phyloP scores from a whole-genome alignment of 2,329 filamentous ascomycete genomes.

The Sphaceloma murrayae region DNA sequence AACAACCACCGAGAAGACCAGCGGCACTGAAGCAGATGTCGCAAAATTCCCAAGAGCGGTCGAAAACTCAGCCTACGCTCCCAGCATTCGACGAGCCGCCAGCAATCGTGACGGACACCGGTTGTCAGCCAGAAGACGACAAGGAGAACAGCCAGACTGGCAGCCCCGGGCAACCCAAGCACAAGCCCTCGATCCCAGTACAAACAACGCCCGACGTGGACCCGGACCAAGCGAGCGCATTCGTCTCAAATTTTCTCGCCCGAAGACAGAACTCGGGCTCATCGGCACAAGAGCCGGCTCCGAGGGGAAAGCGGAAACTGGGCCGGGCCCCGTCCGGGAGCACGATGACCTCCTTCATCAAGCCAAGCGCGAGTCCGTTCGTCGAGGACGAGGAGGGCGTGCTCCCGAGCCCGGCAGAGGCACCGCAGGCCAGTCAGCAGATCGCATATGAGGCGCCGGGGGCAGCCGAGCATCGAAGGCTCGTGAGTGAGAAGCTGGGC shows the following conservation, averaged over 20 bases:
- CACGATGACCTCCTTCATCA: conserved; percentile 5
- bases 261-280: conserved; percentile 11
- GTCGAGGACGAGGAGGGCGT: background rate
- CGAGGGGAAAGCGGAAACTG: conserved; percentile 3
- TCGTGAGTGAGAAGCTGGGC: conserved; percentile 29
- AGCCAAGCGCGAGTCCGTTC: conserved; percentile 12
- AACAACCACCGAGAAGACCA: background rate
- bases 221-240: background rate
- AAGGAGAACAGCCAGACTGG: conserved; percentile 9
- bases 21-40: conserved; percentile 4
- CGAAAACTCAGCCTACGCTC: background rate
- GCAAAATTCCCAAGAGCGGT: conserved; percentile 11
- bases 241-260: conserved; percentile 5
- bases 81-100: background rate
- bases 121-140: background rate
- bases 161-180: background rate
- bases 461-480: conserved; percentile 24
- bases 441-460: conserved; percentile 29
- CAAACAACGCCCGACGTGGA: background rate
- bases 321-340: conserved; percentile 12
- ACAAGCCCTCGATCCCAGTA: background rate
- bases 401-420: conserved; percentile 12
- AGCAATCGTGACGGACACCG: background rate
- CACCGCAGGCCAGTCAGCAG: conserved; percentile 26
- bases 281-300: background rate